Evolutionary conservation across 148 eudicot genomes (phyloP).

Genomic region (Silene conica): DNA sequence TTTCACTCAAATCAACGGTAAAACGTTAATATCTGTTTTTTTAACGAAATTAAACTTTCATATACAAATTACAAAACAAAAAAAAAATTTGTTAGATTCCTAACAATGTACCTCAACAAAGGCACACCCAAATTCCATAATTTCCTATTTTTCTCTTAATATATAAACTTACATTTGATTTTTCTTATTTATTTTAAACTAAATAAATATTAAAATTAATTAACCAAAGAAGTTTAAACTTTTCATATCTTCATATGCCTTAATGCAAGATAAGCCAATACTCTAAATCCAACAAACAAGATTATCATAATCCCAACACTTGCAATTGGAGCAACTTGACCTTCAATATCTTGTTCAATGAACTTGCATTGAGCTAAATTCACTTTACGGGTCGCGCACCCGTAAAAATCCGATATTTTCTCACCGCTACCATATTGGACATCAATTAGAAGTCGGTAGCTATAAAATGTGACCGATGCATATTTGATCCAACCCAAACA

Average conservation of each 20-base stretch:
- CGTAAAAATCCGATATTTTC: slow-evolving; percentile 36
- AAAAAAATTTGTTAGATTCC: neutral
- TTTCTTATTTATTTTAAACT: neutral
- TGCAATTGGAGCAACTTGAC: slow-evolving; percentile 50
- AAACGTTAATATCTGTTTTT: too few species aligned
- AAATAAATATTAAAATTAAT: slow-evolving; percentile 4
- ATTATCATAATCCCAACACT: slow-evolving; percentile 43
- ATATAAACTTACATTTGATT: slow-evolving; percentile 5
- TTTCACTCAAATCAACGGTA: too few species aligned
- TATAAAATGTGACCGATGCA: slow-evolving; percentile 54
- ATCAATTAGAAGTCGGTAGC: slow-evolving; percentile 60
- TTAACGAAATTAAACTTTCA: neutral
- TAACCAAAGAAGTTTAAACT: neutral
- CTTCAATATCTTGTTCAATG: slow-evolving; percentile 60
- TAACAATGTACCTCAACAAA: neutral
- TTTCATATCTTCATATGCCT: slow-evolving; percentile 45
- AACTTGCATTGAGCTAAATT: slow-evolving; percentile 49
- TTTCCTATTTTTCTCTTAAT: neutral
- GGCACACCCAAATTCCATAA: neutral
- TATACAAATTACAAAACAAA: neutral
- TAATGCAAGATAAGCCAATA: slow-evolving; percentile 63
- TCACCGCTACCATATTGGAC: slow-evolving; percentile 78
- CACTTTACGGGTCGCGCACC: slow-evolving; percentile 34
- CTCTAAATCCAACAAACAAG: slow-evolving; percentile 62
- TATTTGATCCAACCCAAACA: slow-evolving; percentile 77